A percentile compares a stretch with the other conserved stretches of the same genome.
phyloP scores from a whole-genome alignment of 2,329 filamentous ascomycete species.

The Botryosphaeria dothidea region DNA sequence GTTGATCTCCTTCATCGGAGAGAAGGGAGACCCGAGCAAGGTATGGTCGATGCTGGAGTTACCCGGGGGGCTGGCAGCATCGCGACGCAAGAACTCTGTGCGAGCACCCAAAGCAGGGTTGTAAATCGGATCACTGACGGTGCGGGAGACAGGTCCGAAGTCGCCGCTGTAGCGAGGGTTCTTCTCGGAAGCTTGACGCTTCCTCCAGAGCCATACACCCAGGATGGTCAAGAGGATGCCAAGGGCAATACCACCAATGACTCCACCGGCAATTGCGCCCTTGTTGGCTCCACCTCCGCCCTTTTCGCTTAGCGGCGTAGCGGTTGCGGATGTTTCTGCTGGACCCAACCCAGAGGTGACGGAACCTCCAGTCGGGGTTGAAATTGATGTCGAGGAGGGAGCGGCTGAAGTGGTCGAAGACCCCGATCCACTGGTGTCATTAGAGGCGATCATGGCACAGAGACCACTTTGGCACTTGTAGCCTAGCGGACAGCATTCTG shows the following conservation, averaged over 20 bases:
- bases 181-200: constrained; percentile 29
- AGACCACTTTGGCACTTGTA: constrained; percentile 59
- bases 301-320: constrained; percentile 27
- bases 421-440: constrained; percentile 48
- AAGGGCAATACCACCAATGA: constrained; percentile 39
- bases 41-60: constrained; percentile 30
- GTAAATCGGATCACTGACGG: constrained; percentile 42
- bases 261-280: constrained; percentile 38
- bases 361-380: constrained; percentile 6
- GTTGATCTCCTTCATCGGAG: constrained; percentile 16
- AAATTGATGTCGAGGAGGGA: constrained; percentile 8
- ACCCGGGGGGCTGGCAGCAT: constrained; percentile 29
- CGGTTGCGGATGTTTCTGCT: constrained; percentile 25
- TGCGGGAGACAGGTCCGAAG: constrained; percentile 38
- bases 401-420: constrained; percentile 22
- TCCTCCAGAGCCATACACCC: constrained; percentile 37
- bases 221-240: constrained; percentile 34
- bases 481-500: constrained; percentile 70
- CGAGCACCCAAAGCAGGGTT: constrained; percentile 36
- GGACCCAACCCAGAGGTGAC: background rate
- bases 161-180: constrained; percentile 38
- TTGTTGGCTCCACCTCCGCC: constrained; percentile 1
- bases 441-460: constrained; percentile 45
- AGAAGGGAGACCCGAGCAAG: constrained; percentile 30
- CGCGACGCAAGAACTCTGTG: constrained; percentile 39